Evolutionary conservation across 371 early-diverging fungal species (phyloP).

Genomic region (Blakeslea trispora): DNA sequence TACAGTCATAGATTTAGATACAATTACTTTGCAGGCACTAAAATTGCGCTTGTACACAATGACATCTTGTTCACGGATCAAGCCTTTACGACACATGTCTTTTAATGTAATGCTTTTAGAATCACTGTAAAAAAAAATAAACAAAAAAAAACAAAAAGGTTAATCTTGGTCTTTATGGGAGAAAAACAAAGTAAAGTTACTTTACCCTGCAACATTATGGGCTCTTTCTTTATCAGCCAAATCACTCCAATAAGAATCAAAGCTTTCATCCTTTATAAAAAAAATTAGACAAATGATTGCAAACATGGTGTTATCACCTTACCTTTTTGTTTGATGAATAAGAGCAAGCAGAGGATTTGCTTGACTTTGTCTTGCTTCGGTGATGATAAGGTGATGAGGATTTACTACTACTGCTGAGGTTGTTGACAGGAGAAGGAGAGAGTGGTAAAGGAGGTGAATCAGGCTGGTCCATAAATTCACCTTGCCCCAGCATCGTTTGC

Average conservation of each 20-base stretch:
- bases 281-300: too few relatives aligned
- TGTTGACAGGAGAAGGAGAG: constrained; percentile 5
- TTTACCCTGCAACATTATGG: constrained; percentile 55
- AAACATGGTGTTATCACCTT: neutral
- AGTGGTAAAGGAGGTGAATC: constrained; percentile 9
- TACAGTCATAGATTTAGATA: constrained; percentile 51
- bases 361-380: neutral
- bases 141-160: neutral
- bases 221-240: constrained; percentile 44
- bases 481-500: constrained; percentile 35
- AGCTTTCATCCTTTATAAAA: constrained; percentile 32
- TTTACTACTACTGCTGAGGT: neutral
- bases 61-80: constrained; percentile 50
- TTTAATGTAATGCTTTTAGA: constrained; percentile 53
- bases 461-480: constrained; percentile 22
- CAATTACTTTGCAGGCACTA: constrained; percentile 53
- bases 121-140: constrained; percentile 33
- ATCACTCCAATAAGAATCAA: constrained; percentile 48
- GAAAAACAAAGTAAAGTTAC: too few relatives aligned
- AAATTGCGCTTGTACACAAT: constrained; percentile 56
- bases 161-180: too few relatives aligned
- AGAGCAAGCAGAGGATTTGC: neutral
- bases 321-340: neutral
- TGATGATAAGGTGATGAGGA: neutral
- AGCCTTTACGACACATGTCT: constrained; percentile 54